Percentiles rank a stretch among this genome's conserved stretches.
Evolutionary conservation across 345 rosid genomes (phyloP).

Genomic region (Rhodamnia argentea): DNA sequence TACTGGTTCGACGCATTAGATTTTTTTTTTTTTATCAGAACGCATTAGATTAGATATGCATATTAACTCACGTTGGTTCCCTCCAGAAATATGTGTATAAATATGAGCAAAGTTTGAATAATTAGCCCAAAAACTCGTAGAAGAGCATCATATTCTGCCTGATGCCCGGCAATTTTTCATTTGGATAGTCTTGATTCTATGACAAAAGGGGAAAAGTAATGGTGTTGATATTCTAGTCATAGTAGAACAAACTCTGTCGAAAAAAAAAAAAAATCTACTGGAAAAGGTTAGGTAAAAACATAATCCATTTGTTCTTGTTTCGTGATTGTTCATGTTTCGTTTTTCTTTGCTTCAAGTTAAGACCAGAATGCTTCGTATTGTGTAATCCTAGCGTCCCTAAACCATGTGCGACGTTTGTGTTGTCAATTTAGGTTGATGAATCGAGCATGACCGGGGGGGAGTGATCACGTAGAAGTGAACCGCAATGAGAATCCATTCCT

Average conservation of each 20-base stretch:
- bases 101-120: background rate
- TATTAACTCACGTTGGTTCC: too few relatives aligned
- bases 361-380: fast-evolving
- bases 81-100: too few relatives aligned
- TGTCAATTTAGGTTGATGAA: conserved; percentile 22
- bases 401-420: background rate
- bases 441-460: conserved; percentile 65
- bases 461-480: conserved; percentile 36
- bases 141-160: conserved; percentile 3
- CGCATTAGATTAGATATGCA: too few relatives aligned
- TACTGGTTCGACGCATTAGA: too few relatives aligned
- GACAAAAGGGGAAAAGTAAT: background rate
- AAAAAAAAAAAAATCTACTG: too few relatives aligned
- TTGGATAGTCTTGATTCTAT: background rate
- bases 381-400: background rate
- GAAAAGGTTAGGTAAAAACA: too few relatives aligned
- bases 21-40: too few relatives aligned
- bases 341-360: background rate
- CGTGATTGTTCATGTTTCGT: background rate
- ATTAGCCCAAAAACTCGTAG: background rate
- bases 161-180: conserved; percentile 31
- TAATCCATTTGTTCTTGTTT: too few relatives aligned
- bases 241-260: too few relatives aligned
- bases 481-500: too few relatives aligned
- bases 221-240: too few relatives aligned